phyloP scores from a whole-genome alignment of 148 eudicot genomes.

The Talinum fruticosum region DNA sequence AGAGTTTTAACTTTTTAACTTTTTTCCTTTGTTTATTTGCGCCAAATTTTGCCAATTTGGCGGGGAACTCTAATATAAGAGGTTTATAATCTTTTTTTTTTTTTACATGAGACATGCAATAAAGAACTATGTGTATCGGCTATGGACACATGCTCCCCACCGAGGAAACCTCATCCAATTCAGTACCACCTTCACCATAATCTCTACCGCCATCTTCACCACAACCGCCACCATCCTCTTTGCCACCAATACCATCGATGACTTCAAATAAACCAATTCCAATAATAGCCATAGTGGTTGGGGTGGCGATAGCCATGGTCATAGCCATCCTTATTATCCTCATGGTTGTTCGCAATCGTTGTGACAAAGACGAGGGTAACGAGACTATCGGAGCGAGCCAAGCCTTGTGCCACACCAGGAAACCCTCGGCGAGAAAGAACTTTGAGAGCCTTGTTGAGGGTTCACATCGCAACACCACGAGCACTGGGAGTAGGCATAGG shows the following conservation, averaged over 20 bases:
- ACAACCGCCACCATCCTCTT: neutral
- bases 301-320: slow-evolving; percentile 12
- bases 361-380: neutral
- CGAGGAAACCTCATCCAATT: neutral
- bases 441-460: neutral
- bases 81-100: neutral
- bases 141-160: slow-evolving; percentile 26
- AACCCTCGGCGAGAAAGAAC: neutral
- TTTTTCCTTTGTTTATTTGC: too few relatives aligned
- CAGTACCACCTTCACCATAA: slow-evolving; percentile 17
- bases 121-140: slow-evolving; percentile 59
- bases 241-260: neutral
- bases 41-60: too few relatives aligned
- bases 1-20: too few relatives aligned
- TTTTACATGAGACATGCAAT: slow-evolving; percentile 40
- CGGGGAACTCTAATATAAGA: too few relatives aligned
- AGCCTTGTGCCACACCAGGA: neutral
- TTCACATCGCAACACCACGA: neutral
- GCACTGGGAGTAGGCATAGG: neutral
- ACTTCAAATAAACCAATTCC: slow-evolving; percentile 27
- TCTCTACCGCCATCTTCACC: neutral
- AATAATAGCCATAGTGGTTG: slow-evolving; percentile 15
- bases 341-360: slow-evolving; percentile 6
- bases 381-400: neutral
- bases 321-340: slow-evolving; percentile 17